Evolutionary conservation across 805 yeast genomes (phyloP).

Genomic region (Spathaspora sp.): DNA sequence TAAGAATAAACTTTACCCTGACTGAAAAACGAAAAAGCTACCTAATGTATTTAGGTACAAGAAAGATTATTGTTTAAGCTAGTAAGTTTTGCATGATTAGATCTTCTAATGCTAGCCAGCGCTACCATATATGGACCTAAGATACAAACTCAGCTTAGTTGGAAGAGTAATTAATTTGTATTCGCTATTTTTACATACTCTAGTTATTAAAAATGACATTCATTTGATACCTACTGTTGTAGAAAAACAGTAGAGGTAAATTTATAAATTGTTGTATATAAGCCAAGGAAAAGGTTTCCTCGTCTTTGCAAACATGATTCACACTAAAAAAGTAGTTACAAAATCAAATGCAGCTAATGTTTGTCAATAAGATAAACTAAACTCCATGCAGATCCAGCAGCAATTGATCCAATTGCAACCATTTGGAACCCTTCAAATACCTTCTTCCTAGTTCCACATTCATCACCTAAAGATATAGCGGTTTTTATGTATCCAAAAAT

Average conservation of each 20-base stretch:
- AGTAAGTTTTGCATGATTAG: no score
- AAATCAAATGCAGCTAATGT: constrained; percentile 5
- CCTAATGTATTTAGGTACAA: no score
- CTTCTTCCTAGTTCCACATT: constrained; percentile 57
- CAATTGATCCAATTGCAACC: constrained; percentile 94
- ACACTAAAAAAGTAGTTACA: neutral
- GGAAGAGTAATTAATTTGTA: no score
- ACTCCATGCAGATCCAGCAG: constrained; percentile 96
- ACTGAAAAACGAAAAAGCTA: no score
- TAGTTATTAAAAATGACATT: neutral
- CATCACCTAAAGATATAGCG: constrained; percentile 76
- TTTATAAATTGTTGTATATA: neutral
- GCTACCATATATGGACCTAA: no score
- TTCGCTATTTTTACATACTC: neutral
- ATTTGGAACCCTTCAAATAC: constrained; percentile 82
- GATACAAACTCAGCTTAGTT: no score
- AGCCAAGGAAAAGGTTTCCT: neutral
- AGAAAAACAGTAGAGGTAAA: neutral
- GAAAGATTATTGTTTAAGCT: no score
- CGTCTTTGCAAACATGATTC: neutral
- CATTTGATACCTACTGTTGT: neutral
- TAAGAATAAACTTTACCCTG: no score
- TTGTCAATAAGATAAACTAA: constrained; percentile 72
- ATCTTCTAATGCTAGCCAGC: no score
- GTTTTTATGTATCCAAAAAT: constrained; percentile 86